A percentile compares a stretch with the other conserved stretches of the same genome.
Evolutionary conservation across 1,139 yeast species (phyloP).

Genomic region (Geotrichum siamense): DNA sequence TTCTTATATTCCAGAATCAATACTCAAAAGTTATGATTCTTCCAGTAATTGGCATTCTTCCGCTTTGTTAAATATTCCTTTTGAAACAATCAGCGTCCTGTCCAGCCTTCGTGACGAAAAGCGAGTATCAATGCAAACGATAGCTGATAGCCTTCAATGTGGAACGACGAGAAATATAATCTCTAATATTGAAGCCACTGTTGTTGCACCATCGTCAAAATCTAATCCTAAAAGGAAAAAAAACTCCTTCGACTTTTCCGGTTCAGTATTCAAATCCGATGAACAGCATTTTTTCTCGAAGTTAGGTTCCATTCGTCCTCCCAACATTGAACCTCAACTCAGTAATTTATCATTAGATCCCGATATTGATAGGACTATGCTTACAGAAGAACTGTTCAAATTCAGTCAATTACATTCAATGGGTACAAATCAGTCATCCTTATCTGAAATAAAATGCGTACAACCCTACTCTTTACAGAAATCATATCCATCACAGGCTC

Average conservation of each 20-base stretch:
- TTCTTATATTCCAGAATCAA: constrained; percentile 14
- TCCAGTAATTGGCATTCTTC: constrained; percentile 28
- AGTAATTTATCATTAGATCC: constrained; percentile 3
- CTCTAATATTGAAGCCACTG: constrained; percentile 19
- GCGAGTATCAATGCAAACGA: constrained; percentile 26
- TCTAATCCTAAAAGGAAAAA: constrained; percentile 5
- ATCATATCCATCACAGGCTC: constrained; percentile 25
- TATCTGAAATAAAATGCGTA: constrained; percentile 20
- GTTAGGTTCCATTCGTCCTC: constrained; percentile 27
- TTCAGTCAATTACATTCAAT: constrained; percentile 17
- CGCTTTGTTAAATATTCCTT: constrained; percentile 27
- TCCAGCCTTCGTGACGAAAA: constrained; percentile 24
- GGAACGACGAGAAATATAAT: constrained; percentile 28
- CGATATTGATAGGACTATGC: neutral
- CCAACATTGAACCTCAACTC: neutral
- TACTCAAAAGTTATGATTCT: constrained; percentile 17
- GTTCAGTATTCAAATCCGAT: constrained; percentile 15
- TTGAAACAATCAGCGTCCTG: constrained; percentile 30
- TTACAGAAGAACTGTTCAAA: constrained; percentile 20
- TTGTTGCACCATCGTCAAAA: constrained; percentile 14
- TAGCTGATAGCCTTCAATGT: constrained; percentile 21
- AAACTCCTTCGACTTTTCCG: constrained; percentile 17
- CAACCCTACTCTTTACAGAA: constrained; percentile 23
- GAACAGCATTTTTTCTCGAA: constrained; percentile 33
- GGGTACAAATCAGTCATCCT: constrained; percentile 23